A percentile compares a stretch with the other conserved stretches of the same genome.
Evolutionary conservation across 331 rosid genomes (phyloP).

Genomic region (Telfairia occidentalis): DNA sequence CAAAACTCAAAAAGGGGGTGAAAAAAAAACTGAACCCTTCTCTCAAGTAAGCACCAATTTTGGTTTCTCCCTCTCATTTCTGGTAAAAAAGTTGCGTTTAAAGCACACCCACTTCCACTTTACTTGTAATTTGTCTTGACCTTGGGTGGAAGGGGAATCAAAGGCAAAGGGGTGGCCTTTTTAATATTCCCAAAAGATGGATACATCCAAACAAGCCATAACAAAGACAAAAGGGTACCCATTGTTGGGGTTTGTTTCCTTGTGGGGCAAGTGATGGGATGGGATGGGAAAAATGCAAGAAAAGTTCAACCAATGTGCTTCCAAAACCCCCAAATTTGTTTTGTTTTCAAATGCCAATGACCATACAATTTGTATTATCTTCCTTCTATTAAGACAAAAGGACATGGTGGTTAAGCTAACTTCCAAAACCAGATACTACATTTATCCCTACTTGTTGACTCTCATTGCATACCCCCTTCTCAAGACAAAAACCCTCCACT

Average conservation of each 20-base stretch:
- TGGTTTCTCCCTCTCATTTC: too few relatives aligned
- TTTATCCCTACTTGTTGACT: constrained; percentile 42
- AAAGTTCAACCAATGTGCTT: constrained; percentile 16
- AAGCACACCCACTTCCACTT: constrained; percentile 11
- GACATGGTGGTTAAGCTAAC: constrained; percentile 28
- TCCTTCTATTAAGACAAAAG: constrained; percentile 37
- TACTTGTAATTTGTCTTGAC: constrained; percentile 33
- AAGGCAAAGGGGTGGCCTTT: constrained; percentile 27
- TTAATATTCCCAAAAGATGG: constrained; percentile 45
- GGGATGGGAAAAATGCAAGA: constrained; percentile 23
- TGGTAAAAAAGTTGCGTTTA: neutral
- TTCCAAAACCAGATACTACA: constrained; percentile 35
- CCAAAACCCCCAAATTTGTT: constrained; percentile 38
- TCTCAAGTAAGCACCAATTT: neutral
- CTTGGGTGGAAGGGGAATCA: constrained; percentile 49
- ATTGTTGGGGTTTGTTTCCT: constrained; percentile 28
- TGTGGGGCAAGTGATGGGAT: constrained; percentile 26
- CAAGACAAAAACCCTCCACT: neutral
- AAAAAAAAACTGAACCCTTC: neutral
- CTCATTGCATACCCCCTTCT: constrained; percentile 11
- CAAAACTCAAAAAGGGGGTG: neutral
- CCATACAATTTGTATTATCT: constrained; percentile 45
- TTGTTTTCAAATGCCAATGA: constrained; percentile 30
- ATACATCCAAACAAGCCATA: constrained; percentile 43
- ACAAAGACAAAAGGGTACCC: constrained; percentile 52